Base-by-base conservation (phyloP, 805 yeast genomes). In the Cyberlindnera mycetangii region DNA sequence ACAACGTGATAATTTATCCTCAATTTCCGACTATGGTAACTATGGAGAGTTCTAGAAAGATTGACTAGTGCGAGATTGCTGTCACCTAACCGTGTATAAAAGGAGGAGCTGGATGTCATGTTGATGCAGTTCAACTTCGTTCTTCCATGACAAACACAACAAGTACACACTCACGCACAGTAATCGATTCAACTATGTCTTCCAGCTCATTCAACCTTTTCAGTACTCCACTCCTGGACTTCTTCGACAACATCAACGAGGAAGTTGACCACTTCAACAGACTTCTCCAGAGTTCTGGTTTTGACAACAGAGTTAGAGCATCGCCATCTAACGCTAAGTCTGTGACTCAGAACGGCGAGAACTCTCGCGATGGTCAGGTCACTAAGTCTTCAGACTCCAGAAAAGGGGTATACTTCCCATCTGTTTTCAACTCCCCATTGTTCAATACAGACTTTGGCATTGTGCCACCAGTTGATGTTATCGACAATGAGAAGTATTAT, bases 391-490 rank as follows among this genome's bases (percentile, higher is more conserved):
- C 14, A 3, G 32, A 18, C 20, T 31, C 33, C 19, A 34, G 41
- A n/a, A 48, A 45, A 11, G 32, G 42, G 1, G 32, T 50, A 15
- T 30, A 22, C 21, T 57, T 55, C 39, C 56, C 63, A 42, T 56
- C 56, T 16, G 49, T 54, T 39, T 55, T 68, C 14, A 49, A 58
- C 32, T 34, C 63, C n/a, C 57, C 62, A 24, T 55, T 53, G 41
- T 58, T 62, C 37, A 48, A 45, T 17, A 51, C 28, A n/a, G 40
- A 41, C 11, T 41, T 43, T 15, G 56, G 47, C 12, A 39, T 69
- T 16, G 56, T 65, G 16, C 76, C 77, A 40, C 75, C 78, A 14
- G 66, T 74, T 37, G 78, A 75, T 50, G 60, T 75, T 31, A 56
- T 71, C 47, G 79, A 75, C 24, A 65, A 68, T 36, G 73, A 71